phyloP scores from a whole-genome alignment of 139 green algal species.

The Asterochloris erici region DNA sequence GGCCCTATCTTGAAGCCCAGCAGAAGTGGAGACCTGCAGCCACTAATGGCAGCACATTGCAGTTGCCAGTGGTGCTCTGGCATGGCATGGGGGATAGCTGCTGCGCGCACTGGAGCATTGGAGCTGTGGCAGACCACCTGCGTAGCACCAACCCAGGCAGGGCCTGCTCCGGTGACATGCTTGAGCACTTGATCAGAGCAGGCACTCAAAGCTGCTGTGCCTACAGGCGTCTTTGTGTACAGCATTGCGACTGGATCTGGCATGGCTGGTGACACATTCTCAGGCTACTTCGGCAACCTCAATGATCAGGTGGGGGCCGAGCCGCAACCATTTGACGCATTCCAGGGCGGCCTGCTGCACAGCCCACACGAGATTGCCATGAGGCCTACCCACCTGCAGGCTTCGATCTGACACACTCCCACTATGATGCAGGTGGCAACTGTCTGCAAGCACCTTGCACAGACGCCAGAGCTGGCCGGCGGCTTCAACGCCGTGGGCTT shows the following conservation, averaged over 20 bases:
- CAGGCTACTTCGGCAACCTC: constrained; percentile 67
- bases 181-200: background rate
- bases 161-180: background rate
- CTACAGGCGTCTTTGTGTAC: constrained; percentile 71
- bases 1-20: background rate
- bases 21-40: background rate
- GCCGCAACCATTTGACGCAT: no score
- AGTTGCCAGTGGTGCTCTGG: constrained; percentile 59
- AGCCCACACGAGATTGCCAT: no score
- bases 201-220: background rate
- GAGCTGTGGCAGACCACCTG: constrained; percentile 50
- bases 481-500: constrained; percentile 88
- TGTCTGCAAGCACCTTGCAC: constrained; percentile 60
- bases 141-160: constrained; percentile 16
- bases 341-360: no score
- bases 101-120: constrained; percentile 47
- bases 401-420: no score
- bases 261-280: constrained; percentile 34
- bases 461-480: constrained; percentile 49
- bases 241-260: constrained; percentile 60
- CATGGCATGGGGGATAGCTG: constrained; percentile 80
- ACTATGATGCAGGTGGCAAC: constrained; percentile 35
- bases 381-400: no score
- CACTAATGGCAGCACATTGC: background rate
- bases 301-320: constrained; percentile 58